These are phyloP conservation scores for Nannochloropsis salina DNA, from an alignment of 108 stramenopile genomes.

Conservation along the genomic window DNA sequence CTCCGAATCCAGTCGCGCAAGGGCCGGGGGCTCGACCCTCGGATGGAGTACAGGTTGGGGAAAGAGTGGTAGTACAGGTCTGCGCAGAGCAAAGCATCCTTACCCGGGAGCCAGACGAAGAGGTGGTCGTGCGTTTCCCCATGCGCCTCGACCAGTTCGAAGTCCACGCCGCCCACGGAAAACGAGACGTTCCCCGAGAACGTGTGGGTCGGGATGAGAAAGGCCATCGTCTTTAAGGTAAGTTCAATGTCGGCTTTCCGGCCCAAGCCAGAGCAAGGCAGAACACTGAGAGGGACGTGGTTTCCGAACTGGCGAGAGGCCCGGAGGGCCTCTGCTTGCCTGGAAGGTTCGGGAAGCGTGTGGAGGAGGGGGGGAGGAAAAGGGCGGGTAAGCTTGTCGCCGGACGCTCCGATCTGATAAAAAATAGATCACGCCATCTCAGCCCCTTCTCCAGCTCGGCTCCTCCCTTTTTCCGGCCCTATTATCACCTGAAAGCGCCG, in stretches of 20 bases:
- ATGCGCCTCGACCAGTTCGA: background rate
- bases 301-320: background rate
- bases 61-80: conserved; percentile 9
- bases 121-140: conserved; percentile 14
- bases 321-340: background rate
- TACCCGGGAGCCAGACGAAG: background rate
- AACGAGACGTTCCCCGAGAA: background rate
- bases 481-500: background rate
- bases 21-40: background rate
- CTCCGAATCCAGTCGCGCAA: background rate
- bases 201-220: background rate
- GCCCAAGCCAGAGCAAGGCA: background rate
- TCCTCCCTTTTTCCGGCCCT: background rate
- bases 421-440: background rate
- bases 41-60: background rate
- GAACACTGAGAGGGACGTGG: background rate
- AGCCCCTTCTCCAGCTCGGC: background rate
- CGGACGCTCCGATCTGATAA: no score
- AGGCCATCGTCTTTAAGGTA: background rate
- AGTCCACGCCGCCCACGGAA: background rate
- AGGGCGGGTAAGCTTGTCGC: background rate
- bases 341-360: background rate
- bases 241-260: background rate
- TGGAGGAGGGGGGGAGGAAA: background rate
- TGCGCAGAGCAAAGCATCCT: background rate